These are phyloP conservation scores for Talaromyces sp. DNA, from an alignment of 2,329 filamentous ascomycete genomes.

Conservation along the genomic window DNA sequence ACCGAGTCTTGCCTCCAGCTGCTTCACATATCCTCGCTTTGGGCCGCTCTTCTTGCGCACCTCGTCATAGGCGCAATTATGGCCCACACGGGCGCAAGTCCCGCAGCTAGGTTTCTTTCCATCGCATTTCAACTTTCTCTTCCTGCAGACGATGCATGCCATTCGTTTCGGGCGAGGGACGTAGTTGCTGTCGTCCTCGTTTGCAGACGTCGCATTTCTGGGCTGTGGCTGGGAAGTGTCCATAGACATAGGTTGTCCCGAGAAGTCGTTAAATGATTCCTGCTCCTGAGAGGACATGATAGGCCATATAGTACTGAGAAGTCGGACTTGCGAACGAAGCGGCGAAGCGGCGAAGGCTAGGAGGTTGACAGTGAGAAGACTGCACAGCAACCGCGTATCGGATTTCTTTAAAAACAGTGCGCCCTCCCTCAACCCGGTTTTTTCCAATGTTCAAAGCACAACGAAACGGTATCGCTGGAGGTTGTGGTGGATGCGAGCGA, in stretches of 20 bases:
- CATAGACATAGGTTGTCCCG: constrained; percentile 33
- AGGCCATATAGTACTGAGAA: background rate
- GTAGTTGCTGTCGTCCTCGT: constrained; percentile 44
- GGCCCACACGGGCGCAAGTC: constrained; percentile 79
- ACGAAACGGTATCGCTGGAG: background rate
- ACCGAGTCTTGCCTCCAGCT: constrained; percentile 88
- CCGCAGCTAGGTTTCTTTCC: constrained; percentile 77
- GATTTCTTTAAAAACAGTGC: background rate
- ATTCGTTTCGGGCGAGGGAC: constrained; percentile 83
- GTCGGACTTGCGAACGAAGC: background rate
- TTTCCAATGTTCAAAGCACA: background rate
- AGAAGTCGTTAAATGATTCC: constrained; percentile 54
- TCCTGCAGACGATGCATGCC: constrained; percentile 89
- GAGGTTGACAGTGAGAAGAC: background rate
- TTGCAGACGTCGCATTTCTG: constrained; percentile 5
- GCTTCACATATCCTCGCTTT: constrained; percentile 91
- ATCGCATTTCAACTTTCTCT: constrained; percentile 87
- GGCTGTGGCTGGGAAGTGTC: constrained; percentile 24
- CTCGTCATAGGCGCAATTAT: constrained; percentile 86
- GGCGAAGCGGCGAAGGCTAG: background rate
- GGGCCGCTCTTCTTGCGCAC: constrained; percentile 90
- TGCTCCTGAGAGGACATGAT: constrained; percentile 22
- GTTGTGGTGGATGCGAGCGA: background rate
- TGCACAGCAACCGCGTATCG: background rate
- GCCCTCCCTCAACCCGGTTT: background rate